These are phyloP conservation scores for Gastrodia elata DNA, from an alignment of 106 monocot genomes.

Conservation along the genomic window DNA sequence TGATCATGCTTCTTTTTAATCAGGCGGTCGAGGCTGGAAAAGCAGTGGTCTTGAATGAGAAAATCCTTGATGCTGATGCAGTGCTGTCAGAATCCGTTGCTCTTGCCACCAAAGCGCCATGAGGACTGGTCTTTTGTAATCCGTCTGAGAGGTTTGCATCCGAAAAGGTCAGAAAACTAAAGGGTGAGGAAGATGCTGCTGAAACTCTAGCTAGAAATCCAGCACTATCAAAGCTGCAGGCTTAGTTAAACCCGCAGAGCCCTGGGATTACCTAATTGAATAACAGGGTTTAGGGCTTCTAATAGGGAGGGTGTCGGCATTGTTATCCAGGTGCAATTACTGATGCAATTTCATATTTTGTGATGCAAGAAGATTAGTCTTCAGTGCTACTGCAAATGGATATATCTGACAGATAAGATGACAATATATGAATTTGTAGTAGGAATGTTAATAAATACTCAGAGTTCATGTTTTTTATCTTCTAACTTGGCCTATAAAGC, in stretches of 20 bases:
- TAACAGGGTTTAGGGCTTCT: too few relatives aligned
- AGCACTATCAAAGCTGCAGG: slow-evolving; percentile 68
- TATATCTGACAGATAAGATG: too few relatives aligned
- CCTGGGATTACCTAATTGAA: too few relatives aligned
- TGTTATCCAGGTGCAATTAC: too few relatives aligned
- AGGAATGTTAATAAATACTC: too few relatives aligned
- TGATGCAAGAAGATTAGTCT: too few relatives aligned
- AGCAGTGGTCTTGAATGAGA: slow-evolving; percentile 47
- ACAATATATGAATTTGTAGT: too few relatives aligned
- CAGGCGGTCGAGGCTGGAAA: slow-evolving; percentile 68
- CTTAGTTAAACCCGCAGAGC: slow-evolving; percentile 13
- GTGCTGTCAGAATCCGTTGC: slow-evolving; percentile 51
- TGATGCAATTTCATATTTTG: too few relatives aligned
- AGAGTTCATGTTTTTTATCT: too few relatives aligned
- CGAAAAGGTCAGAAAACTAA: slow-evolving; percentile 12
- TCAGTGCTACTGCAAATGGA: too few relatives aligned
- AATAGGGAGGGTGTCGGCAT: too few relatives aligned
- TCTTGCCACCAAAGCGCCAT: slow-evolving; percentile 63
- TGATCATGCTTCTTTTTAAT: slow-evolving; percentile 41
- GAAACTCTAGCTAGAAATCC: slow-evolving; percentile 17
- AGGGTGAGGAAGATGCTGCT: slow-evolving; percentile 15
- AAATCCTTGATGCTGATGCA: slow-evolving; percentile 49
- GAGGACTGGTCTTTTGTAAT: slow-evolving; percentile 39
- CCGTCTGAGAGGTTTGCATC: slow-evolving; percentile 22
- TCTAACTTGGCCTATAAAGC: too few relatives aligned